phyloP scores from a whole-genome alignment of 306 rosid genomes.

The Acacia confusa region DNA sequence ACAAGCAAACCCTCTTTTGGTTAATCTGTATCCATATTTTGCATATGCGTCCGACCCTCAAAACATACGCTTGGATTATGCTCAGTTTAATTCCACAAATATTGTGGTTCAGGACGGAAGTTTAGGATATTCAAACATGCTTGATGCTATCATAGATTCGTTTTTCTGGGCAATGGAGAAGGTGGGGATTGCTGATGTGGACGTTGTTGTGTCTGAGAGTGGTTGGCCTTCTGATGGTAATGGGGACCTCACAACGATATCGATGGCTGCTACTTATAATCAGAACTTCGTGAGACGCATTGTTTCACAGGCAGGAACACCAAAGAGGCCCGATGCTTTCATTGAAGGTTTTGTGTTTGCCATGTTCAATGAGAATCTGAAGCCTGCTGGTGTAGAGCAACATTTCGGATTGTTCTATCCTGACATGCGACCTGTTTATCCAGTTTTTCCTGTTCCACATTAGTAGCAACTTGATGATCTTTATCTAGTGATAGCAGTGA shows the following conservation, averaged over 20 bases:
- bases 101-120: background rate
- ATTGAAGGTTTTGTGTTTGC: conserved; percentile 42
- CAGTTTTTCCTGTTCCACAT: conserved; percentile 8
- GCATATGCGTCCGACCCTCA: conserved; percentile 34
- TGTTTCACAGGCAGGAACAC: conserved; percentile 31
- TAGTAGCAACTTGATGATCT: background rate
- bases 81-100: background rate
- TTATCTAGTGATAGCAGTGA: background rate
- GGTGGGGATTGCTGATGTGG: background rate
- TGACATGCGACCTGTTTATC: conserved; percentile 37
- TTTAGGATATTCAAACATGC: conserved; percentile 25
- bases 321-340: conserved; percentile 24
- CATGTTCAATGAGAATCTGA: conserved; percentile 42
- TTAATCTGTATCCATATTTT: conserved; percentile 45
- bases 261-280: conserved; percentile 34
- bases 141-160: conserved; percentile 42
- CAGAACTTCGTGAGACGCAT: conserved; percentile 25
- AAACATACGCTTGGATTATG: background rate
- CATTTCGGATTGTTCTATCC: conserved; percentile 40
- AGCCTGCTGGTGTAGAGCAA: conserved; percentile 30
- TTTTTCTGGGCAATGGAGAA: conserved; percentile 37
- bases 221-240: conserved; percentile 51
- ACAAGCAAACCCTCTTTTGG: conserved; percentile 32
- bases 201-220: conserved; percentile 34
- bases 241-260: conserved; percentile 15